Conservation (phyloP, 2,329 filamentous ascomycete genomes). For the Apiospora marii region DNA sequence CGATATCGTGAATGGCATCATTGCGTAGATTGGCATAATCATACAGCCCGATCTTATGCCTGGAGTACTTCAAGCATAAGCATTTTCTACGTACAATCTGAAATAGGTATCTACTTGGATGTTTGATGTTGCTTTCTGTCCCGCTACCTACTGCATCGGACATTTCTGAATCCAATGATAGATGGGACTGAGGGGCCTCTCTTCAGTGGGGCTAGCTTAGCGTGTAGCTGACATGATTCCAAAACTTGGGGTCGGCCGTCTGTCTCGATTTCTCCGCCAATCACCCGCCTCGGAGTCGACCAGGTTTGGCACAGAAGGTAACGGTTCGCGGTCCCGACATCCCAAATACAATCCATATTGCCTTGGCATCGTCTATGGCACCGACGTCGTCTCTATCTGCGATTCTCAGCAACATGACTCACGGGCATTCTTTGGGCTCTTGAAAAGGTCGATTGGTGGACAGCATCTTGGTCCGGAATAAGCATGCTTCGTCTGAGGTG, state of each 20-base stretch:
- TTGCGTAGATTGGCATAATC: not conserved
- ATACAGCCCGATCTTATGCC: not conserved
- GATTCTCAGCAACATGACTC: not conserved
- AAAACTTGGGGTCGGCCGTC: conserved; percentile 17
- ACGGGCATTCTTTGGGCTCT: not conserved
- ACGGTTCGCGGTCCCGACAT: not conserved
- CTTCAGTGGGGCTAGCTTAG: conserved; percentile 2
- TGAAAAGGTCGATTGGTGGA: not conserved
- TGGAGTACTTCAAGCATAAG: not conserved
- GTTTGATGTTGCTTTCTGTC: not conserved
- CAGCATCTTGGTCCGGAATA: not conserved
- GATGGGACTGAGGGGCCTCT: not conserved
- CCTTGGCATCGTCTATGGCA: not conserved
- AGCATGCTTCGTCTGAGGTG: not conserved
- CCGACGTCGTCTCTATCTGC: not conserved
- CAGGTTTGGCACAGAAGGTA: not conserved
- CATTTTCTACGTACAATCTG: not conserved
- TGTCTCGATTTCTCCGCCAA: conserved; percentile 19
- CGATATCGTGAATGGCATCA: not conserved
- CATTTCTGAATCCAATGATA: conserved; percentile 7
- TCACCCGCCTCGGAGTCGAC: not conserved
- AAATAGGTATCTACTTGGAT: not conserved
- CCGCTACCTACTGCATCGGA: conserved; percentile 15
- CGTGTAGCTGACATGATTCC: not conserved
- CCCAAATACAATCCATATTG: not conserved